A percentile compares a stretch with the other conserved stretches of the same genome.
These are phyloP conservation scores for Fragaria iinumae DNA, from an alignment of 306 rosid genomes.

Conservation along the genomic window DNA sequence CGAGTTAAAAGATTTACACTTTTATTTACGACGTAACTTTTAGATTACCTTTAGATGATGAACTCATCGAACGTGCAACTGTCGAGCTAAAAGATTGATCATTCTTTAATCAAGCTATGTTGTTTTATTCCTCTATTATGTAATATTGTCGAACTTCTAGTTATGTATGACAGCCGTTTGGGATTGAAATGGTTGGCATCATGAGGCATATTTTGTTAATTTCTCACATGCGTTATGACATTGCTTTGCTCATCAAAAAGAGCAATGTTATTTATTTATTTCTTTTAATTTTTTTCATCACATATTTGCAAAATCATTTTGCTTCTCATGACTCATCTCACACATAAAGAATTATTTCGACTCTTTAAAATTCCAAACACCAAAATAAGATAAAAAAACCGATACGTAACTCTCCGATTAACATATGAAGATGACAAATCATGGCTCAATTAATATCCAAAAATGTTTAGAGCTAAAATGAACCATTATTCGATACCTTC, in stretches of 20 bases:
- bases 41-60: not conserved
- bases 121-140: not conserved
- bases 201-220: not conserved
- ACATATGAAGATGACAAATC: not conserved
- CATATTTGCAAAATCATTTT: not conserved
- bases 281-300: not conserved
- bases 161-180: not conserved
- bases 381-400: not conserved
- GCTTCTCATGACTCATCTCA: not conserved
- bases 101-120: not conserved
- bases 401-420: not conserved
- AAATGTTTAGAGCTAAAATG: not conserved
- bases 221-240: not conserved
- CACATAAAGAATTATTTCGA: not conserved
- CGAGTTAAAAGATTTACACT: not conserved
- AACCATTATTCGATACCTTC: not conserved
- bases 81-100: not conserved
- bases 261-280: not conserved
- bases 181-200: not conserved
- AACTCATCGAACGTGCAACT: not conserved
- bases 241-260: not conserved
- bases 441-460: not conserved
- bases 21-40: not conserved
- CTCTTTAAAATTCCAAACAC: not conserved
- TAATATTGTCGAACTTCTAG: not conserved